phyloP scores from a whole-genome alignment of 371 early-diverging fungal genomes.

The Hamiltosporidium tvaerminnensis region DNA sequence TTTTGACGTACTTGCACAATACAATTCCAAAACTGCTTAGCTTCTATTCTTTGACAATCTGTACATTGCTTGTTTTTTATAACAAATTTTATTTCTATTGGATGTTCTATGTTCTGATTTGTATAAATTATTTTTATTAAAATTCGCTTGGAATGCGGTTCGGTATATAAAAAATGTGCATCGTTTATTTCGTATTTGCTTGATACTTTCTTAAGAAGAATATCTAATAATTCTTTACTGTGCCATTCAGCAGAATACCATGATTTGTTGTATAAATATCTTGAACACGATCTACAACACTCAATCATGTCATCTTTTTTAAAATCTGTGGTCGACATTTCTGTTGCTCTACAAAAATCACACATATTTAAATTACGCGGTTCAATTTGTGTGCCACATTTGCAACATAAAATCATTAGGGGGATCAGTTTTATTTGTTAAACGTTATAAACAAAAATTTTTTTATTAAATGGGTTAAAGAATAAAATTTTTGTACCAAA shows the following conservation, averaged over 20 bases:
- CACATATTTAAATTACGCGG: constrained; percentile 94
- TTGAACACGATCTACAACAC: constrained; percentile 81
- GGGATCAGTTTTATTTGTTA: no score
- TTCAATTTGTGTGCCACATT: constrained; percentile 80
- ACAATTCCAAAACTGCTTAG: constrained; percentile 94
- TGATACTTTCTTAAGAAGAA: constrained; percentile 66
- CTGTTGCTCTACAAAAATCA: constrained; percentile 78
- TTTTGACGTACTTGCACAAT: constrained; percentile 94
- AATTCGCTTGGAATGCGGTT: constrained; percentile 80
- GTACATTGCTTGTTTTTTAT: constrained; percentile 64
- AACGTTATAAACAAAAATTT: no score
- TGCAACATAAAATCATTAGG: constrained; percentile 63
- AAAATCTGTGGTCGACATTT: constrained; percentile 85
- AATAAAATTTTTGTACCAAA: no score
- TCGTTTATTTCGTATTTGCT: constrained; percentile 73
- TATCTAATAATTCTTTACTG: constrained; percentile 72
- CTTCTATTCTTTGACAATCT: constrained; percentile 85
- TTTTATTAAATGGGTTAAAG: no score
- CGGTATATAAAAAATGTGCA: constrained; percentile 92
- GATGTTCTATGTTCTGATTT: constrained; percentile 6
- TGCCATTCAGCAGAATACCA: constrained; percentile 78
- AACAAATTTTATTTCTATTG: not conserved
- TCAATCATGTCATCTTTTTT: constrained; percentile 78
- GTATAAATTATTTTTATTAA: constrained; percentile 64
- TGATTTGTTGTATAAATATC: constrained; percentile 80